Conservation (phyloP, 164 flowering plant genomes). For the Vitis amurensis region DNA sequence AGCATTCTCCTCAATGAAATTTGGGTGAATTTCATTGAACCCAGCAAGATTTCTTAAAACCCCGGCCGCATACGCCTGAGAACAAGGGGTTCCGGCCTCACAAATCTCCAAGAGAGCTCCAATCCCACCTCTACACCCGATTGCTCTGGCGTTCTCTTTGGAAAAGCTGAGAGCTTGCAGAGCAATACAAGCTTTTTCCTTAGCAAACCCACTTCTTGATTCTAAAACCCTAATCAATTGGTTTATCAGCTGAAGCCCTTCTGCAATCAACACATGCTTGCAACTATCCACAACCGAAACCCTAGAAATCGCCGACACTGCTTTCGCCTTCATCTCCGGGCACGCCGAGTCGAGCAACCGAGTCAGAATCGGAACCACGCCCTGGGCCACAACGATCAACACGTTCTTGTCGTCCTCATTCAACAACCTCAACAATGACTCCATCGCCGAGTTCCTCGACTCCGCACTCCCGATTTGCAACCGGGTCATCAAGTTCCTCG, state of each 20-base stretch:
- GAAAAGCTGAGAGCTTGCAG: constrained; percentile 62
- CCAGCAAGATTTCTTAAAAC: constrained; percentile 72
- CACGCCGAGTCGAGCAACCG: constrained; percentile 56
- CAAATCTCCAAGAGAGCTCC: constrained; percentile 78
- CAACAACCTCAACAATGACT: constrained; percentile 51
- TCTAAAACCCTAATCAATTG: constrained; percentile 75
- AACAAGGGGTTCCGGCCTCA: constrained; percentile 68
- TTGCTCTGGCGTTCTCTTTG: constrained; percentile 81
- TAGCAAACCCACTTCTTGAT: constrained; percentile 76
- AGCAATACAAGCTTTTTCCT: constrained; percentile 75
- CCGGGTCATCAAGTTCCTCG: constrained; percentile 67
- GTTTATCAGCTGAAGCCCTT: constrained; percentile 69
- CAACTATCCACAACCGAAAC: constrained; percentile 70
- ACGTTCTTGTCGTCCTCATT: constrained; percentile 85
- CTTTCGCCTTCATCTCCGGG: constrained; percentile 65
- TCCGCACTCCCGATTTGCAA: constrained; percentile 79
- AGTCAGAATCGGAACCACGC: constrained; percentile 69
- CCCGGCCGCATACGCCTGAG: constrained; percentile 78
- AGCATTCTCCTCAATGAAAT: constrained; percentile 72
- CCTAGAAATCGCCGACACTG: constrained; percentile 72
- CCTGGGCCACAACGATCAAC: constrained; percentile 81
- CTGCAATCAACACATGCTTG: constrained; percentile 66
- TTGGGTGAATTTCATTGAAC: constrained; percentile 51
- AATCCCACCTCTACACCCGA: constrained; percentile 82
- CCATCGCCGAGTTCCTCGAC: constrained; percentile 66